These are phyloP conservation scores for Fraxinus ornus DNA, from an alignment of 305 asterid genomes.

Conservation along the genomic window DNA sequence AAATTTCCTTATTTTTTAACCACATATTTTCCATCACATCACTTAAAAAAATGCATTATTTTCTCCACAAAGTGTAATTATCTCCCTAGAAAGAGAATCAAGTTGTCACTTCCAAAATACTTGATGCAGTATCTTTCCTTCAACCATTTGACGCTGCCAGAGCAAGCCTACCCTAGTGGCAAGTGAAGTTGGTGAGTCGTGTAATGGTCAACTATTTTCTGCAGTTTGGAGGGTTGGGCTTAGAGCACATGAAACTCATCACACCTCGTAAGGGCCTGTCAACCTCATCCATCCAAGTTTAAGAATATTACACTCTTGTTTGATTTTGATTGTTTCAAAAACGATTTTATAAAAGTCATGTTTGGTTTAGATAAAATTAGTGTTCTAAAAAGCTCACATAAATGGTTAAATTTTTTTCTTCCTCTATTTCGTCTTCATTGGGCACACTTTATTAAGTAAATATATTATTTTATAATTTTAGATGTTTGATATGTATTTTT, in stretches of 20 bases:
- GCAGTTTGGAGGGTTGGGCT: background rate
- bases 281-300: background rate
- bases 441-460: too few species aligned
- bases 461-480: too few species aligned
- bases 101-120: background rate
- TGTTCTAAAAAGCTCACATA: too few species aligned
- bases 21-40: too few species aligned
- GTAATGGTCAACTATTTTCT: background rate
- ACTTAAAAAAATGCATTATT: too few species aligned
- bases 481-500: too few species aligned
- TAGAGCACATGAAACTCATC: background rate
- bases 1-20: too few species aligned
- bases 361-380: background rate
- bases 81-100: background rate
- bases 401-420: too few species aligned
- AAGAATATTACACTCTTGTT: background rate
- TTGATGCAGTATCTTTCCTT: background rate
- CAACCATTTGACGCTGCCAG: background rate
- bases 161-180: background rate
- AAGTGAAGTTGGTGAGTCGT: background rate
- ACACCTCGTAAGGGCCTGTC: background rate
- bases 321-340: background rate
- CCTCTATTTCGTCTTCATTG: too few species aligned
- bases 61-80: too few species aligned
- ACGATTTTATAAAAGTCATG: background rate